Base-by-base conservation (phyloP, 2,329 filamentous ascomycete genomes). In the Fusarium marasasianum region DNA sequence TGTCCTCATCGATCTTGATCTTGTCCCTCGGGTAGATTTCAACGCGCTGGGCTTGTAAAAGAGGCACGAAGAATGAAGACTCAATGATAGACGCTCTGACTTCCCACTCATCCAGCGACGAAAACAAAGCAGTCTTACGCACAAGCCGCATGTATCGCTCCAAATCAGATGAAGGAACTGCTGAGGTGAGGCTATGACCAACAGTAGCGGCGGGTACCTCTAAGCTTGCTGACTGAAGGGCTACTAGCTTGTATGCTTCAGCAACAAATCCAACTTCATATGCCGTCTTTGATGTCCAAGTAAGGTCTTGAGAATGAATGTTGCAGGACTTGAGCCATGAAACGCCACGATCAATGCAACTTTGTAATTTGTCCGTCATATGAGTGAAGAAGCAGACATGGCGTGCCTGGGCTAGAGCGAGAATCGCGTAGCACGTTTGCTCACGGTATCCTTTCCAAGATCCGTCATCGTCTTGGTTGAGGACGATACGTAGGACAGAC, bases 201-300 rank as follows among this genome's bases (percentile, higher is more conserved):
- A 60, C 2, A 8, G 24, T 22, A 14, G 20, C 47, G 1, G 4
- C 4, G 3, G 12, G 8, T 0, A 20, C 24, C 6, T 14, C 13
- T 8, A 13, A 6, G 2, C 17, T 17, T 10, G 29, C 12, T 9
- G 37, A 35, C 13, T 14, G 6, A 1, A 60, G 26, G 1, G 62
- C 45, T 5, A 33, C 45, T 18, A 65, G 13, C 8, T 35, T 44
- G 33, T 65, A 65, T 1, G 47, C 55, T 53, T 65, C 62, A 18
- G 62, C 55, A 24, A 65, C 62, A 2, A 53, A 60, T 1, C 17
- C 37, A 24, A 65, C 55, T 6, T 53, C 20, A 13, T 65, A 65
- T 2, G 55, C 40, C 8, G 55, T 65, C 29, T 65, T 65, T 3
- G 62, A 60, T 1, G 62, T 65, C 55, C 62, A 65, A 22, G 24